Percentiles rank a stretch among this genome's conserved stretches.
phyloP scores from a whole-genome alignment of 2,329 filamentous ascomycete species.

The Fusarium sp. region DNA sequence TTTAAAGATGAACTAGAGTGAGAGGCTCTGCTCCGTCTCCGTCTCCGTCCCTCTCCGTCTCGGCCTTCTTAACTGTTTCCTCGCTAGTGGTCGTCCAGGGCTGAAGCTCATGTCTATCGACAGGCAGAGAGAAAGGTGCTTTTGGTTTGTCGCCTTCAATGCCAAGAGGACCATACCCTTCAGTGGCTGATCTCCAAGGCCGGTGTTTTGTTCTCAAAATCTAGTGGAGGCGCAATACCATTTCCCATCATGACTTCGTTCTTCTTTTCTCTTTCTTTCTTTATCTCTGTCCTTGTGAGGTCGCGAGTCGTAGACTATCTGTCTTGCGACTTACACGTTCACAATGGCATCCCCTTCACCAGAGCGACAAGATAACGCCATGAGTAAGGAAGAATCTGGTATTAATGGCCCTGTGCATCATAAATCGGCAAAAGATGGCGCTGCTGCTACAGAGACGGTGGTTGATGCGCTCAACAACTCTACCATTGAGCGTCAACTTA shows the following conservation, averaged over 20 bases:
- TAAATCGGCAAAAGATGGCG: neutral
- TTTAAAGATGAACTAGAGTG: constrained; percentile 14
- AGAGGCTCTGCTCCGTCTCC: constrained; percentile 25
- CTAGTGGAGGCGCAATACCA: neutral
- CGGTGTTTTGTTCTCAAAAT: neutral
- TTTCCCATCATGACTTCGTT: neutral
- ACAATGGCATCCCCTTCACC: constrained; percentile 27
- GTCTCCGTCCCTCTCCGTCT: constrained; percentile 17
- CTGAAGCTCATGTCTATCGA: constrained; percentile 12
- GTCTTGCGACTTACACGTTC: constrained; percentile 5
- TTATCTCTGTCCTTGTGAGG: neutral
- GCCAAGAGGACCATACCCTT: constrained; percentile 2
- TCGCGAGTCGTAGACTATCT: neutral
- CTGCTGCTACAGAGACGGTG: constrained; percentile 11
- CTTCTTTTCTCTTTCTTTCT: neutral
- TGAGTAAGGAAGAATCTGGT: neutral
- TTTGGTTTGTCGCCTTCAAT: neutral
- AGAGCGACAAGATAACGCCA: constrained; percentile 12
- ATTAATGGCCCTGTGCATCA: neutral
- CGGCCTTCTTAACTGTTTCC: constrained; percentile 5
- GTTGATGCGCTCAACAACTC: constrained; percentile 3
- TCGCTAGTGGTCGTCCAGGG: constrained; percentile 17
- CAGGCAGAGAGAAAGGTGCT: neutral
- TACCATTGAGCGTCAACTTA: constrained; percentile 11
- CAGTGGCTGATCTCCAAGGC: neutral